Base-by-base conservation (phyloP, 2,329 filamentous ascomycete genomes). In the Epichloe elymi region DNA sequence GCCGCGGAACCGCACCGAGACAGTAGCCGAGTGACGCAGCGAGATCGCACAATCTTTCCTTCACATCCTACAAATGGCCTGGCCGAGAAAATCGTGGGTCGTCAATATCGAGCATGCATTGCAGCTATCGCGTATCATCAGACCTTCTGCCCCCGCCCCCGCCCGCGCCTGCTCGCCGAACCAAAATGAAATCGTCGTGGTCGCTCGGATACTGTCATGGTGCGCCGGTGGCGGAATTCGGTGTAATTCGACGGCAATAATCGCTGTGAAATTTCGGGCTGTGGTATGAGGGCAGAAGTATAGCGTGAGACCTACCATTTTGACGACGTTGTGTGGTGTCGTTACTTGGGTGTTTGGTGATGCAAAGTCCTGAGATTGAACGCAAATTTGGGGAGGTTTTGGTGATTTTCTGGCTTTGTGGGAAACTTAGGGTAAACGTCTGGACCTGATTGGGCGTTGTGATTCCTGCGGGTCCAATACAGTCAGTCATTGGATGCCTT, bases 261-360 rank as follows among this genome's bases (percentile, higher is more conserved):
- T 48, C 40, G 30, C 30, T 38, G 5, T 37, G 5, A 26, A n/a
- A 0, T 5, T 52, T 33, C 35, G 23, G 23, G 55, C 50, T 30
- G 49, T 58, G 20, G 4, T 40, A 36, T 46, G 51, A 49, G 49
- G 36, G 52, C 30, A 50, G 49, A 38, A 46, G 52, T 53, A 46
- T 51, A 56, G 52, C 58, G 49, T 53, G 57, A 41, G 59, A 68
- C 68, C 55, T 69, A 70, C 71, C 71, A 74, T 74, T 67, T 73
- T 74, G 71, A 68, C 71, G 70, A 70, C 68, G 63, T 61, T 68
- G 62, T 67, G 65, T 58, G 66, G 63, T 68, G 66, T 65, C 67
- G 67, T 70, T 62, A 58, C 58, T 64, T 65, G 61, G 65, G 63
- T 65, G 62, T 67, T 66, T 68, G 67, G 65, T 67, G 66, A 70